phyloP scores from a whole-genome alignment of 1,139 yeast species.

The Suzukiozyma palmioleophila region DNA sequence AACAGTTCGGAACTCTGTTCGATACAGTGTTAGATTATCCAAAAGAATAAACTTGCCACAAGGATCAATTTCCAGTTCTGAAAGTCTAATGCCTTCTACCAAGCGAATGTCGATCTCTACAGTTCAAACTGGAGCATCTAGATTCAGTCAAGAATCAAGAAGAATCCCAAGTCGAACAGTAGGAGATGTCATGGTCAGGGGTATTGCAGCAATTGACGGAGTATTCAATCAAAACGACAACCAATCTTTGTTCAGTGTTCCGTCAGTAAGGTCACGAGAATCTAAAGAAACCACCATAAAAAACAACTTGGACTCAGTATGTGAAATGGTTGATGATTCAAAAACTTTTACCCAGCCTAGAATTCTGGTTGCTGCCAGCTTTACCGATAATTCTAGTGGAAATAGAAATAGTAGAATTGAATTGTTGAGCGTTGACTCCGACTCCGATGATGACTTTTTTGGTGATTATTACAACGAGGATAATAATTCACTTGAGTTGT shows the following conservation, averaged over 20 bases:
- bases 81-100: slow-evolving; percentile 20
- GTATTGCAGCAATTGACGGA: slow-evolving; percentile 55
- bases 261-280: slow-evolving; percentile 16
- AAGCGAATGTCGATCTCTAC: slow-evolving; percentile 21
- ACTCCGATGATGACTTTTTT: slow-evolving; percentile 18
- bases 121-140: slow-evolving; percentile 3
- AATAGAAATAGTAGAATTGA: slow-evolving; percentile 49
- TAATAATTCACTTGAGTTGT: slow-evolving; percentile 13
- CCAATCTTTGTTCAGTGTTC: slow-evolving; percentile 18
- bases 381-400: slow-evolving; percentile 20
- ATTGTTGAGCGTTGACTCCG: slow-evolving; percentile 40
- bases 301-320: slow-evolving; percentile 4
- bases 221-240: slow-evolving; percentile 33
- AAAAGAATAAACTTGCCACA: slow-evolving; percentile 30
- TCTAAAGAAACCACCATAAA: slow-evolving; percentile 10
- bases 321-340: slow-evolving; percentile 9
- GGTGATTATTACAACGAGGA: slow-evolving; percentile 19
- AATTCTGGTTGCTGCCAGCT: slow-evolving; percentile 34
- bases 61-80: slow-evolving; percentile 15
- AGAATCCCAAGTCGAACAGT: slow-evolving; percentile 34
- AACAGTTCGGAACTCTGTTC: slow-evolving; percentile 78
- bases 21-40: slow-evolving; percentile 65
- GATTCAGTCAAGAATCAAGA: slow-evolving; percentile 7
- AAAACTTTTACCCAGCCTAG: slow-evolving; percentile 16
- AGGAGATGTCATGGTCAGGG: slow-evolving; percentile 64